These are phyloP conservation scores for Graphilbum ipis-grandicollis DNA, from an alignment of 2,329 filamentous ascomycete genomes.

Conservation along the genomic window DNA sequence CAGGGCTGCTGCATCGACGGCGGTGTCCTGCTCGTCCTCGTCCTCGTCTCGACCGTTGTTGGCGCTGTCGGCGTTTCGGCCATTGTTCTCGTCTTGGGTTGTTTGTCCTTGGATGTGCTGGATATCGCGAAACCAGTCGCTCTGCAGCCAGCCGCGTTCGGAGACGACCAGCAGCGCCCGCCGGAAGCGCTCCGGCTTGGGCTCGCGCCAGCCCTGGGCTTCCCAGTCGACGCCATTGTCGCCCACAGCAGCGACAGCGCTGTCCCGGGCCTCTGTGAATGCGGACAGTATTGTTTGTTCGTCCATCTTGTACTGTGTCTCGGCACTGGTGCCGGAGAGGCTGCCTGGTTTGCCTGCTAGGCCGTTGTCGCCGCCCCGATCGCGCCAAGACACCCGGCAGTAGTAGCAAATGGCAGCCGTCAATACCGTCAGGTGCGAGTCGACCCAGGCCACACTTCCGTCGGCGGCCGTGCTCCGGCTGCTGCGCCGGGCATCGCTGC, in stretches of 20 bases:
- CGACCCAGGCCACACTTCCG: slow-evolving; percentile 25
- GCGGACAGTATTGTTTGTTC: slow-evolving; percentile 29
- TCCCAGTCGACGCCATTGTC: slow-evolving; percentile 26
- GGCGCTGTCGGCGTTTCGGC: slow-evolving; percentile 7
- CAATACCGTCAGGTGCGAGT: slow-evolving; percentile 31
- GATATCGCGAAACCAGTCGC: slow-evolving; percentile 47
- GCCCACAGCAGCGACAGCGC: neutral
- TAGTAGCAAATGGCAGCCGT: slow-evolving; percentile 44
- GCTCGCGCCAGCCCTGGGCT: slow-evolving; percentile 28
- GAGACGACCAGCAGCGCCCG: slow-evolving; percentile 41
- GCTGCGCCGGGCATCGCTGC: no score
- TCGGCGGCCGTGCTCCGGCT: slow-evolving; percentile 18
- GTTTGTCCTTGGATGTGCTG: slow-evolving; percentile 29
- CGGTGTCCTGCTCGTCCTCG: slow-evolving; percentile 13
- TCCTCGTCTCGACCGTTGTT: slow-evolving; percentile 16
- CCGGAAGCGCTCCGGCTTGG: slow-evolving; percentile 39
- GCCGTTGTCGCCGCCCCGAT: neutral
- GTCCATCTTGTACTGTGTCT: slow-evolving; percentile 25
- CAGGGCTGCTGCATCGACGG: slow-evolving; percentile 10
- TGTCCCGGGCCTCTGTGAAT: slow-evolving; percentile 12
- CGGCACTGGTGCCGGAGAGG: slow-evolving; percentile 3
- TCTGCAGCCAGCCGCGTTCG: slow-evolving; percentile 36
- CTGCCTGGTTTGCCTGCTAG: neutral
- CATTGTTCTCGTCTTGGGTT: slow-evolving; percentile 11
- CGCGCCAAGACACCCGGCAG: slow-evolving; percentile 24